These are phyloP conservation scores for Elongisporangium senticosum DNA, from an alignment of 352 stramenopile species.

Conservation along the genomic window DNA sequence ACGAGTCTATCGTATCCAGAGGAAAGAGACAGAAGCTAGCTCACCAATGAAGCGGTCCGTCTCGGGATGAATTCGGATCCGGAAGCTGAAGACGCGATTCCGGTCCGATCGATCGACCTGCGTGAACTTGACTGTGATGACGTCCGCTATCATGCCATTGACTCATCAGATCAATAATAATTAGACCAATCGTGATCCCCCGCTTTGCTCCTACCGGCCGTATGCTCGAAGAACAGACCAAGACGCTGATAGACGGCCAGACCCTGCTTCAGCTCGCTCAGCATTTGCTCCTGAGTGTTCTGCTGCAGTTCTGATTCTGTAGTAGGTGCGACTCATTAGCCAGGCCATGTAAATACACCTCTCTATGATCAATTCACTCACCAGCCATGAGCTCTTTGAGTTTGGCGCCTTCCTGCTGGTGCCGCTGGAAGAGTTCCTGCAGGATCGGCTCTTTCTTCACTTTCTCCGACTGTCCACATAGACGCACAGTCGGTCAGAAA, in stretches of 20 bases:
- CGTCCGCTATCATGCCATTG: conserved; percentile 28
- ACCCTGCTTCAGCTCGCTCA: conserved; percentile 54
- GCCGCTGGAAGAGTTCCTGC: conserved; percentile 55
- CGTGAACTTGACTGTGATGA: conserved; percentile 61
- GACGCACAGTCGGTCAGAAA: not conserved
- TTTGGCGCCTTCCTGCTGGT: conserved; percentile 47
- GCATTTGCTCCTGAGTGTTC: conserved; percentile 35
- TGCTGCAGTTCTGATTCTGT: conserved; percentile 37
- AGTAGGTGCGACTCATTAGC: not conserved
- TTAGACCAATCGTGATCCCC: not conserved
- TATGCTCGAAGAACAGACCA: conserved; percentile 64
- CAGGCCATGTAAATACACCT: not conserved
- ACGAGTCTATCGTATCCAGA: not conserved
- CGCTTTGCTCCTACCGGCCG: conserved; percentile 24
- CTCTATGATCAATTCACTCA: not conserved
- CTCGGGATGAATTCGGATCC: conserved; percentile 55
- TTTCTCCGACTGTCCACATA: conserved; percentile 30
- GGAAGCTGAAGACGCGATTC: conserved; percentile 63
- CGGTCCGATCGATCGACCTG: conserved; percentile 58
- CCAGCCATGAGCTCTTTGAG: conserved; percentile 39
- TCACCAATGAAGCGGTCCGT: conserved; percentile 59
- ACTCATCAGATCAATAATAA: not conserved
- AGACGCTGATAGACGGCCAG: conserved; percentile 64
- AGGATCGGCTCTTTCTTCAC: conserved; percentile 51
- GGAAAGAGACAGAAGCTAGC: not conserved